Base-by-base conservation (phyloP, 176 grass and related monocot genomes). In the Oropetium thomaeum region DNA sequence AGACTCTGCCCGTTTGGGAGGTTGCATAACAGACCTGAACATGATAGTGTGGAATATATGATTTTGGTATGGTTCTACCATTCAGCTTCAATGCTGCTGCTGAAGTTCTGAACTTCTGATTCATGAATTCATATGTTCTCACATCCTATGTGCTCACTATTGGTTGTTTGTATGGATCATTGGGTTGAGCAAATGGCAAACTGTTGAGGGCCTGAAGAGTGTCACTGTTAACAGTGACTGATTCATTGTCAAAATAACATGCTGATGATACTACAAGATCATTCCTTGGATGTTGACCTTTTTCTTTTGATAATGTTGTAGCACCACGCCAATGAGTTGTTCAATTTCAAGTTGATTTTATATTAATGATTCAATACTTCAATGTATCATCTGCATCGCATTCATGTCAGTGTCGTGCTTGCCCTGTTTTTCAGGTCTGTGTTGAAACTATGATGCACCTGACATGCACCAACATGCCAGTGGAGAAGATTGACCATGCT, bases 381-480 rank as follows among this genome's bases (percentile, higher is more conserved):
- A 32, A 38, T 70, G 3, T 28, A 51, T 45, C 17, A 19, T 5
- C 2, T 75, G 6, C 5, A 23, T 25, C 10, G 7, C n/a, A 20
- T 16, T 31, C 51, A 70, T 75, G 7, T 45, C 0, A 16, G 52
- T 51, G 13, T 0, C 22, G 16, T 70, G 55, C 10, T 20, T 45
- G 38, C 83, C 42, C 5, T 47, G 45, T 79, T 81, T 71, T 80
- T 51, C 54, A 96, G 92, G 75, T 96, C 4, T 96, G 92, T 3
- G 92, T 96, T 49, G 92, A 96, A 89, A 87, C 92, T 62, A 96
- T 96, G 92, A 96, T 96, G 92, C 92, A 96, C 62, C 80, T 96
- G 77, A 96, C 92, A 78, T 96, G 92, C 74, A 96, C 89, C 53
- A 96, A 96, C 73, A 96, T 96, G 92, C 92, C 86, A 34, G 73